Evolutionary conservation across 2,329 filamentous ascomycete genomes (phyloP).

Genomic region (Scedosporium boydii): DNA sequence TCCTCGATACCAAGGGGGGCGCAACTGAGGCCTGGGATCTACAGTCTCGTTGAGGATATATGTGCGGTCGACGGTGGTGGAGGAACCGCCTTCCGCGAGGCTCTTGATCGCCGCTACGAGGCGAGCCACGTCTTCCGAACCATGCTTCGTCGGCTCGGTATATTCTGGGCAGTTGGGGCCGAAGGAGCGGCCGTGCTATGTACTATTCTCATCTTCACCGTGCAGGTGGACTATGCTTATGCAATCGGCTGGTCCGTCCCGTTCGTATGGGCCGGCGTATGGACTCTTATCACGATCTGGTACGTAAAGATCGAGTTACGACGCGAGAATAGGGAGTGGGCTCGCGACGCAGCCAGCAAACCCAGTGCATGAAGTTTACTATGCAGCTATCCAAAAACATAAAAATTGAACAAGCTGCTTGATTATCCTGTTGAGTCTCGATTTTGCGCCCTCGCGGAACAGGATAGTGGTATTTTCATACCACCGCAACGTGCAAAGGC

Average conservation of each 20-base stretch:
- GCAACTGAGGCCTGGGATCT: slow-evolving; percentile 41
- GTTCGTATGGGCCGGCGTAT: slow-evolving; percentile 16
- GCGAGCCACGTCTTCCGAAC: slow-evolving; percentile 41
- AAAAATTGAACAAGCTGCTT: too few relatives aligned
- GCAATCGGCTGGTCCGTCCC: slow-evolving; percentile 15
- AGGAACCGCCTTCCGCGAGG: slow-evolving; percentile 40
- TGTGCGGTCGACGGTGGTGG: slow-evolving; percentile 42
- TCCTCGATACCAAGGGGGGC: slow-evolving; percentile 40
- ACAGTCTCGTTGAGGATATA: slow-evolving; percentile 44
- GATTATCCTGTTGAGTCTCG: too few relatives aligned
- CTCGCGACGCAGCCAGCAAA: slow-evolving; percentile 13
- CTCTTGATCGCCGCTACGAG: slow-evolving; percentile 40
- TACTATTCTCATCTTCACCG: slow-evolving; percentile 15
- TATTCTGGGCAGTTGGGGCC: slow-evolving; percentile 36
- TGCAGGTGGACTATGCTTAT: slow-evolving; percentile 14
- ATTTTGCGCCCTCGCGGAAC: too few relatives aligned
- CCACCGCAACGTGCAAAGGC: too few relatives aligned
- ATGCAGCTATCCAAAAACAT: too few relatives aligned
- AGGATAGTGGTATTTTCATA: too few relatives aligned
- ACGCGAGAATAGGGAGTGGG: slow-evolving; percentile 17
- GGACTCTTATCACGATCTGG: slow-evolving; percentile 15
- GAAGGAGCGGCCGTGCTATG: slow-evolving; percentile 14
- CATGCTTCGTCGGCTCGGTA: slow-evolving; percentile 39
- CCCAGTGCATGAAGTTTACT: neutral
- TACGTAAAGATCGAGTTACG: slow-evolving; percentile 16